Percentiles rank a stretch among this genome's conserved stretches.
Evolutionary conservation across 2,329 filamentous ascomycete species (phyloP).

Genomic region (Colletotrichum lini): DNA sequence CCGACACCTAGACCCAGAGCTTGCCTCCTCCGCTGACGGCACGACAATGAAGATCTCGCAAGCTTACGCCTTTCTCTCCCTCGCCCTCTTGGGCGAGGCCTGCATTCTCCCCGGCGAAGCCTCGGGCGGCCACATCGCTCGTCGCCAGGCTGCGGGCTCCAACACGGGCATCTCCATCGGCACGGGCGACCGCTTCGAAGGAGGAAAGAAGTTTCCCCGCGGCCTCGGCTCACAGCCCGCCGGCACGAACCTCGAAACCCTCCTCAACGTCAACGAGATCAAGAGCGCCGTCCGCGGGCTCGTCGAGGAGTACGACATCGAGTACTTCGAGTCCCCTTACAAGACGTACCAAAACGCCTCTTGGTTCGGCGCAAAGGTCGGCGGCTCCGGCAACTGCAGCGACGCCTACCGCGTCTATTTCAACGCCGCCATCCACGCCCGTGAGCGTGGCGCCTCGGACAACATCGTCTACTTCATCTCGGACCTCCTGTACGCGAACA

Average conservation of each 20-base stretch:
- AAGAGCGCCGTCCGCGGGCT: conserved; percentile 60
- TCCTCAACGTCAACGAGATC: conserved; percentile 63
- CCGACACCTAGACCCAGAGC: neutral
- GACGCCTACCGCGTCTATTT: conserved; percentile 65
- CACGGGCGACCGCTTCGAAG: conserved; percentile 59
- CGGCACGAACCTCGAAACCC: conserved; percentile 53
- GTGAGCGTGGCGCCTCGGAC: conserved; percentile 71
- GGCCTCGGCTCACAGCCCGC: conserved; percentile 55
- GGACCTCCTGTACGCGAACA: conserved; percentile 69
- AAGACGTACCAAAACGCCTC: conserved; percentile 59
- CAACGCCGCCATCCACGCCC: conserved; percentile 69
- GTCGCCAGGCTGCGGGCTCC: conserved; percentile 35
- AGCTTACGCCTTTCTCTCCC: conserved; percentile 41
- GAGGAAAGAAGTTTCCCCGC: conserved; percentile 54
- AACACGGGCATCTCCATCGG: conserved; percentile 55
- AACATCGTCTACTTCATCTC: conserved; percentile 71
- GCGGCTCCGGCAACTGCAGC: conserved; percentile 49
- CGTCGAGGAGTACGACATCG: conserved; percentile 56
- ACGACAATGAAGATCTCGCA: conserved; percentile 49
- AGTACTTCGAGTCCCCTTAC: conserved; percentile 58
- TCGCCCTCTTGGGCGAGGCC: conserved; percentile 46
- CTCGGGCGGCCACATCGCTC: conserved; percentile 42
- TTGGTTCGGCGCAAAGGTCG: conserved; percentile 59
- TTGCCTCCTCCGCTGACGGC: neutral
- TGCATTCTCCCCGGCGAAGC: conserved; percentile 58